These are phyloP conservation scores for Petunia axillaris DNA, from an alignment of 257 asterid genomes.

Conservation along the genomic window DNA sequence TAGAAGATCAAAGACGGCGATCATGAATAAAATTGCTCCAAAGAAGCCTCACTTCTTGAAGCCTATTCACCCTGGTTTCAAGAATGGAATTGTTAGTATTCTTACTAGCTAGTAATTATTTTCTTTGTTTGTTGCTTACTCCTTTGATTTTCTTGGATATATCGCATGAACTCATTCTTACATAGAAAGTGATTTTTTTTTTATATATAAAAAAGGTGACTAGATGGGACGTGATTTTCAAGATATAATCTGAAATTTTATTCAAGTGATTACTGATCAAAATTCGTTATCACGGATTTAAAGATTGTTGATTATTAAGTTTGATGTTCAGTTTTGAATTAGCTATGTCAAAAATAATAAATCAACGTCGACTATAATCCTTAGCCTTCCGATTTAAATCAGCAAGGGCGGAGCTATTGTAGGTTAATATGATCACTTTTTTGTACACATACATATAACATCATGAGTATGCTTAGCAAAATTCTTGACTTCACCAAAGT, in stretches of 20 bases:
- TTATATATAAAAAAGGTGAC: too few relatives aligned
- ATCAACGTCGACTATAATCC: too few relatives aligned
- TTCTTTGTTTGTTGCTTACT: neutral
- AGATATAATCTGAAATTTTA: neutral
- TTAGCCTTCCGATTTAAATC: too few relatives aligned
- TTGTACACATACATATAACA: too few relatives aligned
- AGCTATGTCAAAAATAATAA: too few relatives aligned
- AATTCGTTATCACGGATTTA: neutral
- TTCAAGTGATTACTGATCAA: neutral
- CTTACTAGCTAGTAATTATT: neutral
- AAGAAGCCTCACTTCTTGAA: conserved; percentile 31
- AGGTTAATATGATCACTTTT: too few relatives aligned
- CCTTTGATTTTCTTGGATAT: neutral
- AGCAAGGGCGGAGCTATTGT: too few relatives aligned
- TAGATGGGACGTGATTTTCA: neutral
- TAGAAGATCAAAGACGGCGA: neutral
- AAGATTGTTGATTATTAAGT: neutral
- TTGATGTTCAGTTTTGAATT: too few relatives aligned
- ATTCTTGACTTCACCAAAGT: too few relatives aligned
- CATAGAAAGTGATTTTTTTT: too few relatives aligned
- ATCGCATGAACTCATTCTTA: too few relatives aligned
- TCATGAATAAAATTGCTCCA: conserved; percentile 19
- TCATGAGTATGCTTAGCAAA: too few relatives aligned
- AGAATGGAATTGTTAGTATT: conserved; percentile 12
- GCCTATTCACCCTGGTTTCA: conserved; percentile 25